Base-by-base conservation (phyloP, 768 basidiomycete genomes). In the Mycena indigotica region DNA sequence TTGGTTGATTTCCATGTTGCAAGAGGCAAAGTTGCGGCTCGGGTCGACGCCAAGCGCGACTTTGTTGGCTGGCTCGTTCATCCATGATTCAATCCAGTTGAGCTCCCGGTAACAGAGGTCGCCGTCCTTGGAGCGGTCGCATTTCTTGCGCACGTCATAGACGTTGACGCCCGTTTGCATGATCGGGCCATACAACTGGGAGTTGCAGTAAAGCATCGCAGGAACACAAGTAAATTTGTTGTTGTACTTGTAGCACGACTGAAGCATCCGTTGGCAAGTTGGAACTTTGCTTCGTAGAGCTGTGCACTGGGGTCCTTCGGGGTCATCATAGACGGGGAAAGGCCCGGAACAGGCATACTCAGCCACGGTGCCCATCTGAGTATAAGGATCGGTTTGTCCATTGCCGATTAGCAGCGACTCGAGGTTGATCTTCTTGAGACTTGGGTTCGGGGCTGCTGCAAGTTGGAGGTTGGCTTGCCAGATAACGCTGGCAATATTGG, bases 331-430 rank as follows among this genome's bases (percentile, higher is more conserved):
- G 8, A 96, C 81, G 0, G 91, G 85, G 71, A 89, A 95, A 4
- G 89, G 89, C 4, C 90, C 89, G 10, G 88, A 80, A 67, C 93
- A 95, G 15, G 84, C 86, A 65, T 85, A 93, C 61, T 96, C 94
- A 1, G 92, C 88, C 21, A 97, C 75, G 30, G 85, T 80, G 3
- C 81, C 86, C 76, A 92, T 86, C 68, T 98, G 96, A 39, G 84
- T 74, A 66, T 84, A 85, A 6, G 92, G 91, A 64, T 95, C 88
- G 1, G 93, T 94, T 50, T 90, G 76, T 10, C 92, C 95, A 68
- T 95, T 97, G 3, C 88, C 96, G 51, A 98, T 83, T 61, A 98
- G 80, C 48, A 98, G 73, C 0, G 89, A 93, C 28, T 82, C 85
- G 28, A 96, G 81, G 74, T 95, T 93, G 73, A 97, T 86, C 61